A percentile compares a stretch with the other conserved stretches of the same genome.
phyloP scores from a whole-genome alignment of 768 basidiomycete species.

The Pisolithus albus region DNA sequence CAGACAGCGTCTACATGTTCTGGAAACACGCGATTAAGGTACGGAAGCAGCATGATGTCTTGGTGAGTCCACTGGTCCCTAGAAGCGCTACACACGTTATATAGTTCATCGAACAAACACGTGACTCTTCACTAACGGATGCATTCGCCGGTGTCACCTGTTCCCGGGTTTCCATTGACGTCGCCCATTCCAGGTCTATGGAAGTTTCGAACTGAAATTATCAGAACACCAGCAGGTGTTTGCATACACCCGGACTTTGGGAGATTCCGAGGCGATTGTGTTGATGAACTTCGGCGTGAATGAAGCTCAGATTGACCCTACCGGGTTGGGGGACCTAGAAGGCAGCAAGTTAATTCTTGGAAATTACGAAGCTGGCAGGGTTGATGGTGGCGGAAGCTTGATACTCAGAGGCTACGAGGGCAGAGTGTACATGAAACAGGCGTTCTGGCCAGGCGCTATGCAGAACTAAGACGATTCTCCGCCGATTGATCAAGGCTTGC shows the following conservation, averaged over 20 bases:
- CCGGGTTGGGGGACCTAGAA: constrained; percentile 1
- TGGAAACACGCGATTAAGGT: constrained; percentile 50
- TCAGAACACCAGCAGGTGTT: constrained; percentile 44
- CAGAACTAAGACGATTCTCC: background rate
- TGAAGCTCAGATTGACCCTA: constrained; percentile 12
- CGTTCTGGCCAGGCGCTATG: background rate
- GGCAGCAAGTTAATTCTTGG: constrained; percentile 15
- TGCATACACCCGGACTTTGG: constrained; percentile 43
- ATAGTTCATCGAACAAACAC: too few species aligned
- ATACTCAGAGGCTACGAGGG: constrained; percentile 25
- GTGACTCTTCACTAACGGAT: too few species aligned
- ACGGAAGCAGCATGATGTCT: constrained; percentile 46
- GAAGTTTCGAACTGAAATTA: constrained; percentile 49
- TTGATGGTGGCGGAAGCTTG: constrained; percentile 3
- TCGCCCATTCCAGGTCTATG: constrained; percentile 41
- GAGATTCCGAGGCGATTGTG: constrained; percentile 28
- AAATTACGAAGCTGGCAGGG: constrained; percentile 16
- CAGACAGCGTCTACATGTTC: constrained; percentile 51
- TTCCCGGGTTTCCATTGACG: background rate
- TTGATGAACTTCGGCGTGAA: constrained; percentile 42
- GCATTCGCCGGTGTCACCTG: too few species aligned
- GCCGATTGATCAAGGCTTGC: background rate
- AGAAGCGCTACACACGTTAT: background rate
- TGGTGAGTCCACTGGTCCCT: constrained; percentile 34
- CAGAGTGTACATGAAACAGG: constrained; percentile 16